phyloP scores from a whole-genome alignment of 257 asterid species.

The Penstemon barbatus region DNA sequence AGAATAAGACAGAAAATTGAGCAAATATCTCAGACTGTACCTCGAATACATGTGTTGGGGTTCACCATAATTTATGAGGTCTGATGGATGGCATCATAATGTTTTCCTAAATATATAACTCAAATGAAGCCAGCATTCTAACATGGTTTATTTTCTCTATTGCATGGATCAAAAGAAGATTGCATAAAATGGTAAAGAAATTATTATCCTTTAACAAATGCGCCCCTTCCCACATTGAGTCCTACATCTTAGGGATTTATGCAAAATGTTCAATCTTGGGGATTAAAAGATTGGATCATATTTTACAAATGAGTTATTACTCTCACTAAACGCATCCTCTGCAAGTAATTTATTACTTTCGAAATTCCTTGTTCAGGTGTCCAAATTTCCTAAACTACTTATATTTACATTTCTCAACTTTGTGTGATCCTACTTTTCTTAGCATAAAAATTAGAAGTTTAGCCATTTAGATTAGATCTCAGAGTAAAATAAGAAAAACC shows the following conservation, averaged over 20 bases:
- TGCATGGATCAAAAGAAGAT: not conserved
- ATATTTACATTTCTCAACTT: not conserved
- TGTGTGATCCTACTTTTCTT: not conserved
- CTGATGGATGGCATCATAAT: not conserved
- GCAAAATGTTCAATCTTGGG: not conserved
- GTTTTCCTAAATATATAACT: too few species aligned
- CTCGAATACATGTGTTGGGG: not conserved
- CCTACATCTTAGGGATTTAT: not conserved
- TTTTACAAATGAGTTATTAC: not conserved
- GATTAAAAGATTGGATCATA: not conserved
- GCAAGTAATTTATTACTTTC: not conserved
- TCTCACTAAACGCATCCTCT: conserved; percentile 3
- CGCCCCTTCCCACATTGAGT: too few species aligned
- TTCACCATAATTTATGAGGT: not conserved
- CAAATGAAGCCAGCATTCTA: not conserved
- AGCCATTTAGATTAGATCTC: not conserved
- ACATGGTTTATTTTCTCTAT: not conserved
- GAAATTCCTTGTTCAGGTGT: too few species aligned
- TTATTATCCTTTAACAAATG: not conserved
- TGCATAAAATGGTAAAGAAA: not conserved
- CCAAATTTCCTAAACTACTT: not conserved
- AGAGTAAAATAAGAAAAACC: not conserved
- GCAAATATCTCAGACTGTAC: not conserved
- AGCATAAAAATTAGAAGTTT: not conserved
- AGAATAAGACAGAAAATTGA: not conserved